phyloP scores from a whole-genome alignment of 805 yeast genomes.

The Teunomyces aglyptinius region DNA sequence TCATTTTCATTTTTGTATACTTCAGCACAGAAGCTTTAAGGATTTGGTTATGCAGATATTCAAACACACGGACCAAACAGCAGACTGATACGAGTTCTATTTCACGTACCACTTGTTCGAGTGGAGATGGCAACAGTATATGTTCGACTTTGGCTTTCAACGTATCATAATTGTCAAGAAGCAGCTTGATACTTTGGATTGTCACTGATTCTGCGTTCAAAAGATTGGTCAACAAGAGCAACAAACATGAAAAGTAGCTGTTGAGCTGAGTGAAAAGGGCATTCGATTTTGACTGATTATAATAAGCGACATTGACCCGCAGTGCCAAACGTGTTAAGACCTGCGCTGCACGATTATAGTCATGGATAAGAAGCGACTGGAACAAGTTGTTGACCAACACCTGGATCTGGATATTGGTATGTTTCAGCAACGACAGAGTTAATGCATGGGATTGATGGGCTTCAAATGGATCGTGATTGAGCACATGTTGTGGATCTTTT shows the following conservation, averaged over 20 bases:
- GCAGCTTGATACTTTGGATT: slow-evolving; percentile 11
- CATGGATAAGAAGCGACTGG: slow-evolving; percentile 13
- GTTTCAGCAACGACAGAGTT: neutral
- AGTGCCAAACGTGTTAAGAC: slow-evolving; percentile 8
- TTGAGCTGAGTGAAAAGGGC: slow-evolving; percentile 4
- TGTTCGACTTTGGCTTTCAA: neutral
- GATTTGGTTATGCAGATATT: slow-evolving; percentile 1
- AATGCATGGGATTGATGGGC: neutral
- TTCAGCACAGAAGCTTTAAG: slow-evolving; percentile 4
- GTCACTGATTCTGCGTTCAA: neutral
- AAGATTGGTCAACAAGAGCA: slow-evolving; percentile 9
- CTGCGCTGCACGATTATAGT: slow-evolving; percentile 11
- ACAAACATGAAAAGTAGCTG: slow-evolving; percentile 15
- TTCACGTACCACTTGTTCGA: neutral
- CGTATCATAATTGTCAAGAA: slow-evolving; percentile 10
- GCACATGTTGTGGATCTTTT: neutral
- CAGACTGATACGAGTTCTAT: neutral
- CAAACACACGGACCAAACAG: neutral
- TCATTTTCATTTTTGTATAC: slow-evolving; percentile 4
- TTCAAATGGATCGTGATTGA: neutral
- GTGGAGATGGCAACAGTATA: neutral
- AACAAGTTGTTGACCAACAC: slow-evolving; percentile 14
- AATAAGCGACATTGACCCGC: slow-evolving; percentile 5
- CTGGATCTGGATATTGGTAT: slow-evolving; percentile 8
- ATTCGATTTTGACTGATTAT: neutral